Base-by-base conservation (phyloP, 108 stramenopile species). In the Skeletonema costatum region DNA sequence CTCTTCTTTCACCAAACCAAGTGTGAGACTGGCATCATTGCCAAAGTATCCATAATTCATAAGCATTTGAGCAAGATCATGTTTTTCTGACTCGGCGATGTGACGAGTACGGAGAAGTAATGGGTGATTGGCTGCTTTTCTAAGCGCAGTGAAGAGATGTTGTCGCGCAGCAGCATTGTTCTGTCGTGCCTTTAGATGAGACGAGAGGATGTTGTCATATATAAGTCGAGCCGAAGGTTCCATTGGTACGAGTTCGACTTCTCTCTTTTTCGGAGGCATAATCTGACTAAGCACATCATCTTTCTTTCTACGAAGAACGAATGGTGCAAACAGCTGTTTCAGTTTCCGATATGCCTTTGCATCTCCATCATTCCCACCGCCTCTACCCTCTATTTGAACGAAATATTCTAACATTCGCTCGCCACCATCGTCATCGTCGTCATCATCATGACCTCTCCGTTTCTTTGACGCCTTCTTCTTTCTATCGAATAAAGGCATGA, bases 101-200 rank as follows among this genome's bases (percentile, higher is more conserved):
- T 92, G 87, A 32, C 93, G 85, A 10, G 84, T 85, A 50, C 97
- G 91, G 19, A 99, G 84, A 5, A 99, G 80, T 17, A 98, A 78
- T 11, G 97, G 95, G 80, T 99, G 98, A 75, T 99, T 97, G 2
- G 98, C 98, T 8, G 92, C 97, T 82, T 99, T 99, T 35, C 98
- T 90, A 7, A 98, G 90, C 53, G 92, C 84, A 13, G 98, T 97
- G 81, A 99, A 99, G n/a, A 99, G 71, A 68, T 97, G 92, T 35
- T 93, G 87, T 38, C 83, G 84, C 61, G 82, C 75, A 17, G 85
- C 76, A 11, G 85, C 81, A 46, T 81, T 78, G 16, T 51, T 70
- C 38, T 56, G 39, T 21, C 77, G 63, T 51, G 65, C 58, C 67
- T 80, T 70, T 44, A 83, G 64, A 58, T 79, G 82, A 14, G 62